Evolutionary conservation across 768 basidiomycete species (phyloP), one percentile per base, ranked within the genome.

Genomic region (Coprinellus aureogranulatus): DNA sequence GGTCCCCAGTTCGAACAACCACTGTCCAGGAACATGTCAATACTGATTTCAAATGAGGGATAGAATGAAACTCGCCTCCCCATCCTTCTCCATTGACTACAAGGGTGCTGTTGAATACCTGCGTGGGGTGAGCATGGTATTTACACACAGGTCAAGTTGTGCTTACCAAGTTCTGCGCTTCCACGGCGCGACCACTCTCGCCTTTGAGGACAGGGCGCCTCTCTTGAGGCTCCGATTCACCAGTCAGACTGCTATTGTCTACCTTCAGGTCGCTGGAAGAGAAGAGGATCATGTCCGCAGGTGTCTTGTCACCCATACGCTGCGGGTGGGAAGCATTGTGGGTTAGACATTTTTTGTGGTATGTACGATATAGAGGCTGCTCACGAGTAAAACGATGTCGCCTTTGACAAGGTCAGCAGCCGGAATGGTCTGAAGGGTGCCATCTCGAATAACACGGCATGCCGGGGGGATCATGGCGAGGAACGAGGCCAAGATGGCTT

Each of bases 401-500:
- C 87, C 87, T 62, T 81, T 85, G 28, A 88, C 87, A 1, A 88
- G 74, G 27, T 81, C 78, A 4, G 83, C 78, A 8, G 86, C 87
- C 39, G 85, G 81, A 48, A 86, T 77, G 4, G 78, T 78, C 28
- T 69, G 65, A 54, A 88, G 78, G 2, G 78, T 73, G 0, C 81
- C 80, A 57, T 83, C 82, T 42, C 87, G 81, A 52, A 88, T 72
- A 26, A 84, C 85, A 41, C 79, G 84, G 64, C 84, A 87, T 8
- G 83, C 77, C 0, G 87, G 87, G 16, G 87, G 87, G 50, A 88
- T 88, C 84, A 88, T 84, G 10, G 87, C 87, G 31, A 88, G 73
- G 73, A 88, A 88, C 2, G 84, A 85, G 3, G 86, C 86, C 3
- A 88, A 75, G 62, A 88, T 88, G 39, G 85, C 85, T 65, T 87